Percentiles rank a stretch among this genome's conserved stretches.
These are phyloP conservation scores for Micractinium sp. DNA, from an alignment of 139 green algal species.

Conservation along the genomic window DNA sequence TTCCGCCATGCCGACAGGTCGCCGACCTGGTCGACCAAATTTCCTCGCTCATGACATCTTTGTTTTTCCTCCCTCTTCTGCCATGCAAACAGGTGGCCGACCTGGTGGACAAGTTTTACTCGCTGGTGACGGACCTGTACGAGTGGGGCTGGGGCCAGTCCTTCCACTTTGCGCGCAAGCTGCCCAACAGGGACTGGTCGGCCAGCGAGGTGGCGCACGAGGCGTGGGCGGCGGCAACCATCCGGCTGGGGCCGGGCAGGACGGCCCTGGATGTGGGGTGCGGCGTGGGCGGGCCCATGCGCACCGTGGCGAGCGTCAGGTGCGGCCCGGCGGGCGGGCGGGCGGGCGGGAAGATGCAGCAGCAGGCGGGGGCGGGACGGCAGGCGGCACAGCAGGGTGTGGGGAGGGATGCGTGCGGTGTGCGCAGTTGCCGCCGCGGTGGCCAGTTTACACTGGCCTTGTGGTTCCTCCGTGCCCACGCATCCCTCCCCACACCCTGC, in stretches of 20 bases:
- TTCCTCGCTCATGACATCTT: no score
- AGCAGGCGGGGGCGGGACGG: neutral
- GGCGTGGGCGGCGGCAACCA: slow-evolving; percentile 70
- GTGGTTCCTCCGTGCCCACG: no score
- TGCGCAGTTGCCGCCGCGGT: no score
- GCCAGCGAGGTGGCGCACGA: slow-evolving; percentile 88
- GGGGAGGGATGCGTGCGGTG: neutral
- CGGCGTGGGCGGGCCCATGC: slow-evolving; percentile 97
- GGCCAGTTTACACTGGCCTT: no score
- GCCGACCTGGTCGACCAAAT: neutral
- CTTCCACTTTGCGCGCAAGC: slow-evolving; percentile 97
- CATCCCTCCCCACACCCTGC: neutral
- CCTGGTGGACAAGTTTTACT: slow-evolving; percentile 61
- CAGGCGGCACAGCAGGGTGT: neutral
- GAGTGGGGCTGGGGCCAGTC: slow-evolving; percentile 97
- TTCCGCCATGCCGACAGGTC: neutral
- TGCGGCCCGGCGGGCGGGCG: slow-evolving; percentile 7
- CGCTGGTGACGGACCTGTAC: slow-evolving; percentile 94
- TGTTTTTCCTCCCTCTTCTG: neutral
- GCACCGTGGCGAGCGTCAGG: slow-evolving; percentile 82
- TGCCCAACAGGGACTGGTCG: slow-evolving; percentile 77
- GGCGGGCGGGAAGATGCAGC: neutral
- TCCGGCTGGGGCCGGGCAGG: slow-evolving; percentile 43
- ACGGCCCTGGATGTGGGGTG: slow-evolving; percentile 92
- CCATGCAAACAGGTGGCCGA: slow-evolving; percentile 36